Evolutionary conservation across 2,329 filamentous ascomycete genomes (phyloP).

Genomic region (Xylaria sp.): DNA sequence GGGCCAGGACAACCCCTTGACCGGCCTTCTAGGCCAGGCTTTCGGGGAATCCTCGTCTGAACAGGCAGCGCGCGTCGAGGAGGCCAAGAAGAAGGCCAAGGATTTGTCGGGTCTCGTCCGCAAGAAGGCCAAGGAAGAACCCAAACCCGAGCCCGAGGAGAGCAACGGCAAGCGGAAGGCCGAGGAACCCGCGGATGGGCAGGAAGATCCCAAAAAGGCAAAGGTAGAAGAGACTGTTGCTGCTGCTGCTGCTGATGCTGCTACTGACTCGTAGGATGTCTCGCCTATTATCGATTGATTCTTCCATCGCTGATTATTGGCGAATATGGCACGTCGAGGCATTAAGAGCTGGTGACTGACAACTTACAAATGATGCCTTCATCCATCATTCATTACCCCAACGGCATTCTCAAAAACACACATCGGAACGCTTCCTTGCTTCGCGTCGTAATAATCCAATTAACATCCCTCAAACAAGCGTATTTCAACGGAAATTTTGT

Average conservation of each 20-base stretch:
- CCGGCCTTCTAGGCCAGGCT: slow-evolving; percentile 72
- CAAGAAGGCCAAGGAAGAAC: slow-evolving; percentile 62
- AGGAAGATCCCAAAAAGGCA: slow-evolving; percentile 30
- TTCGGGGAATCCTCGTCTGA: slow-evolving; percentile 71
- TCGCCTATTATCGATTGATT: not conserved
- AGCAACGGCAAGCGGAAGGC: slow-evolving; percentile 49
- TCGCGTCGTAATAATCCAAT: not conserved
- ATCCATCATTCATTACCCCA: not conserved
- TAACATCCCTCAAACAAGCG: not conserved
- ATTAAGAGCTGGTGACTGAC: not conserved
- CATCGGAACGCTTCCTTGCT: slow-evolving; percentile 2
- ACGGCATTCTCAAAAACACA: not conserved
- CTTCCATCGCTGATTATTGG: not conserved
- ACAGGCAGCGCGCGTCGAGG: slow-evolving; percentile 72
- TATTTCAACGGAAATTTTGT: slow-evolving; percentile 5
- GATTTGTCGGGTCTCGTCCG: slow-evolving; percentile 80
- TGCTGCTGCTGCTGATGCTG: not conserved
- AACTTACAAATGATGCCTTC: not conserved
- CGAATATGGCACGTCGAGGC: not conserved
- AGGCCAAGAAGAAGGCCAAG: slow-evolving; percentile 78
- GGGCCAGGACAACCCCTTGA: slow-evolving; percentile 60
- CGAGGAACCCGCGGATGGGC: slow-evolving; percentile 37
- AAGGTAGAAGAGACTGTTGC: slow-evolving; percentile 24
- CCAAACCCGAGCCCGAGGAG: slow-evolving; percentile 58
- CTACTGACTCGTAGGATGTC: slow-evolving; percentile 1